Evolutionary conservation across 208 protist species (phyloP), one percentile per base, ranked within the genome.

Genomic region (Acanthamoeba divionensis): DNA sequence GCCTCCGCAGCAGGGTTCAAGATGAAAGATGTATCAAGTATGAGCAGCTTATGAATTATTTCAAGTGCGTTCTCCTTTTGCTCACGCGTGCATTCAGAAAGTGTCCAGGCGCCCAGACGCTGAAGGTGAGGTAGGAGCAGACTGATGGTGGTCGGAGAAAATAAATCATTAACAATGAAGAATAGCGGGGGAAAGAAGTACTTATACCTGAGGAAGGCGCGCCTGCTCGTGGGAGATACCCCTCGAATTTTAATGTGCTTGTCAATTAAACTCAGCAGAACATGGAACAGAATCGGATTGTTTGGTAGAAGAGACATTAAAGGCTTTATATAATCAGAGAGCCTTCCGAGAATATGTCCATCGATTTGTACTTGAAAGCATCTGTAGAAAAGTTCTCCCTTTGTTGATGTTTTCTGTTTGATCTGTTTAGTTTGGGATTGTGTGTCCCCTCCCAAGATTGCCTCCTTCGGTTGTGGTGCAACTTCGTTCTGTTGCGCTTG

Each of bases 341-440:
- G 80, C 66, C 47, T 73, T 18, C 54, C 54, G 33, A 87, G 41
- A 4, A 60, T 66, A 33, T 52, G 79, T 60, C 55, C 86, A 57
- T 79, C 83, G 73, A 60, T 86, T 10, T 63, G 50, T 44, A 36
- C 85, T 67, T 80, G 69, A 36, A 89, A 93, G 50, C 44, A 55
- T 31, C 91, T 93, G 65, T 91, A 93, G 41, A 93, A 93, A 3
- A 63, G 7, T 7, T 54, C 66, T 26, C 91, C 91, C 33, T 93
- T 93, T 33, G 88, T 91, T 21, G 60, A 57, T 2, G 47, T 66
- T 41, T 91, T 91, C 21, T 41, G 12, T 50, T 89, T 67, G 9
- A 73, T 47, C 6, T 36, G 45, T 0, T n/a, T 50, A 26, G 60
- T 26, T n/a, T 89, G 82, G 21, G 48, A 57, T 45, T 89, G 82